Conservation (phyloP, 176 grass and related monocot species). For the Triticum urartu region DNA sequence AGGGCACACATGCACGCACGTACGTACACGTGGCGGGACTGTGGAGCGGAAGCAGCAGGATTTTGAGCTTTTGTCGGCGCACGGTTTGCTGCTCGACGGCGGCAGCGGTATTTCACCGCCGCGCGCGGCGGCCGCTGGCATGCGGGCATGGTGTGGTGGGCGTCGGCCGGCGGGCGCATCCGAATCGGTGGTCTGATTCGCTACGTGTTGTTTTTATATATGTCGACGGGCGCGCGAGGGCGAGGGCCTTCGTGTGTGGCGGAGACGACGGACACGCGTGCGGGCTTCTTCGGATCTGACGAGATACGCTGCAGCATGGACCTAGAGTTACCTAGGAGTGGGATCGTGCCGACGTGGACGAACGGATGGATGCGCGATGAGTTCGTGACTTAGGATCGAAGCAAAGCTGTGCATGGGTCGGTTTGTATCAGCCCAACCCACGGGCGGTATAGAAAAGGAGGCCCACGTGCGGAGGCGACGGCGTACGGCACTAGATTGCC, state of each 20-base stretch:
- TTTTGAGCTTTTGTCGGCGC: background rate
- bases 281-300: background rate
- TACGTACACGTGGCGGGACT: background rate
- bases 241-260: background rate
- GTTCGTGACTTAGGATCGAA: background rate
- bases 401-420: background rate
- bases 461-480: background rate
- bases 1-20: background rate
- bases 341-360: background rate
- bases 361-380: background rate
- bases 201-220: background rate
- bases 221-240: background rate
- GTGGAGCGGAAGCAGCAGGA: background rate
- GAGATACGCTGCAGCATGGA: background rate
- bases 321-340: background rate
- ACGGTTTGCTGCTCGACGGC: background rate
- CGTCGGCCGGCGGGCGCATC: background rate
- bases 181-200: slow-evolving; percentile 13
- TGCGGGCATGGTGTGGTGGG: background rate
- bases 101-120: background rate
- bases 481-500: too few relatives aligned
- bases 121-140: background rate
- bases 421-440: background rate
- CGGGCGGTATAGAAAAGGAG: background rate
- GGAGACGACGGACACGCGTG: background rate